Percentiles rank a stretch among this genome's conserved stretches.
phyloP scores from a whole-genome alignment of 306 rosid genomes.

The Begonia loranthoides region DNA sequence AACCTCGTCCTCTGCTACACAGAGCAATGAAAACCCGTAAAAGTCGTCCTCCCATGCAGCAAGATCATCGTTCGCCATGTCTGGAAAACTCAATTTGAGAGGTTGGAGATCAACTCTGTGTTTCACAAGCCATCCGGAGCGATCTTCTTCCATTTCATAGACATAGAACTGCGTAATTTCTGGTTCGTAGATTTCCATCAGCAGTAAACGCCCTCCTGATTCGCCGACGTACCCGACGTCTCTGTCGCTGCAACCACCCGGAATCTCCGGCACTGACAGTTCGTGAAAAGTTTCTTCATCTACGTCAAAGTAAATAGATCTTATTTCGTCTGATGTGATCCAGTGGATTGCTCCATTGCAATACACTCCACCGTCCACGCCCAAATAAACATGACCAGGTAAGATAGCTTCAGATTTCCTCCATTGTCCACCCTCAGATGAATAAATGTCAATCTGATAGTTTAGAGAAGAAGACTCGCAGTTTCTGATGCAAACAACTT shows the following conservation, averaged over 20 bases:
- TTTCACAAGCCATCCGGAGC: slow-evolving; percentile 12
- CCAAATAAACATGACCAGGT: slow-evolving; percentile 10
- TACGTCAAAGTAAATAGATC: slow-evolving; percentile 8
- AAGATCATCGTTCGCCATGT: neutral
- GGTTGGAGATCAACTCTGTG: slow-evolving; percentile 1
- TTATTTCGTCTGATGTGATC: slow-evolving; percentile 6
- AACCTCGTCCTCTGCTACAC: slow-evolving; percentile 6
- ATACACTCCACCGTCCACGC: slow-evolving; percentile 14
- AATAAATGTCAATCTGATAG: slow-evolving; percentile 18
- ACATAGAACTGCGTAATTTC: neutral
- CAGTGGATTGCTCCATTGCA: slow-evolving; percentile 25
- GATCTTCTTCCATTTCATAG: slow-evolving; percentile 10
- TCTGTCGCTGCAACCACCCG: slow-evolving; percentile 1
- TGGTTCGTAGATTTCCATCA: neutral
- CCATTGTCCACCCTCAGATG: slow-evolving; percentile 18
- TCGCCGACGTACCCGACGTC: slow-evolving; percentile 8
- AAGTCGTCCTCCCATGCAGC: neutral
- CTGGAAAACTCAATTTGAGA: slow-evolving; percentile 1
- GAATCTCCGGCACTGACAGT: slow-evolving; percentile 9
- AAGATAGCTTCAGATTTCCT: slow-evolving; percentile 1
- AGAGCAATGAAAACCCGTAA: slow-evolving; percentile 3
- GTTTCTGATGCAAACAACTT: slow-evolving; percentile 11
- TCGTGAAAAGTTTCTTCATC: slow-evolving; percentile 4
- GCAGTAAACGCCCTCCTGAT: slow-evolving; percentile 1
- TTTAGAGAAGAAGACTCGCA: neutral